Conservation (phyloP, 2,329 filamentous ascomycete species). For the Talaromyces sp. region DNA sequence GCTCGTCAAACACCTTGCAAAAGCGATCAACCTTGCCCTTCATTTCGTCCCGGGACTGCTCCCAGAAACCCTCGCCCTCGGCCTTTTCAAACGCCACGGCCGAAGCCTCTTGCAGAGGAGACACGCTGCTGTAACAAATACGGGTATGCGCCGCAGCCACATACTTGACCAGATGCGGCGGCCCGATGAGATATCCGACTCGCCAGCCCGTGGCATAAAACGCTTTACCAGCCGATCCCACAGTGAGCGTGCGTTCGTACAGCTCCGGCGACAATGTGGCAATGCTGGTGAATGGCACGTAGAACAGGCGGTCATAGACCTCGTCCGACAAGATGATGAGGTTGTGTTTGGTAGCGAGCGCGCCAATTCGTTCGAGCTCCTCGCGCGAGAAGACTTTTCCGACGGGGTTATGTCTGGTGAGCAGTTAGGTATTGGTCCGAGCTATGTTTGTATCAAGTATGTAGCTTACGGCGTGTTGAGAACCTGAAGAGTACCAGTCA, state of each 20-base stretch:
- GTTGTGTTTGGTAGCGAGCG: conserved; percentile 85
- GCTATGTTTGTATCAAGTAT: background rate
- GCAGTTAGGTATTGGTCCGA: background rate
- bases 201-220: conserved; percentile 98
- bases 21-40: conserved; percentile 81
- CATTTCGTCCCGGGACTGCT: conserved; percentile 78
- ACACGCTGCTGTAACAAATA: conserved; percentile 93
- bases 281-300: conserved; percentile 89
- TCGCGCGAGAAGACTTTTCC: conserved; percentile 87
- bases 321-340: conserved; percentile 90
- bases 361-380: conserved; percentile 79
- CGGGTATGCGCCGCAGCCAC: conserved; percentile 89
- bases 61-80: conserved; percentile 81
- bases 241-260: conserved; percentile 80
- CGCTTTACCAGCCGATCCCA: conserved; percentile 94
- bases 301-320: conserved; percentile 93
- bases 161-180: conserved; percentile 81
- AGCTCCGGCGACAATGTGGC: conserved; percentile 88
- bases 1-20: conserved; percentile 73
- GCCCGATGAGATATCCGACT: conserved; percentile 91
- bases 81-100: conserved; percentile 93
- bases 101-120: conserved; percentile 87
- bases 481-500: conserved; percentile 24
- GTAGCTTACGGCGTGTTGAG: conserved; percentile 47
- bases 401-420: conserved; percentile 72